Percentiles rank a stretch among this genome's conserved stretches.
Evolutionary conservation across 805 yeast genomes (phyloP).

Genomic region (Suhomyces faveliae): DNA sequence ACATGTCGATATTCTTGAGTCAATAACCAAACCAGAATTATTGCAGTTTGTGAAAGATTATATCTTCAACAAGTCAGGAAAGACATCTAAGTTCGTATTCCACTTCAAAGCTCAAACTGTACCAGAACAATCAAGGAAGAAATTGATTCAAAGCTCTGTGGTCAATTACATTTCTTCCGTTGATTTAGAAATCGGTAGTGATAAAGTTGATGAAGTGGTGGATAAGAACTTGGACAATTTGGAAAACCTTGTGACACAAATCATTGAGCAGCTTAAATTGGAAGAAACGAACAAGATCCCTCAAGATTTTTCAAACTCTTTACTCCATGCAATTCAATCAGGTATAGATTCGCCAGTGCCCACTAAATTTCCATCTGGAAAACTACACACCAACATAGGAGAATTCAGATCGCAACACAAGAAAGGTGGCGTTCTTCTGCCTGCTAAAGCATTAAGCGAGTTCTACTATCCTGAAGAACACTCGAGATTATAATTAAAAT

Average conservation of each 20-base stretch:
- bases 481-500: slow-evolving; percentile 10
- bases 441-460: slow-evolving; percentile 32
- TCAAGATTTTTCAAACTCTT: slow-evolving; percentile 7
- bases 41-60: slow-evolving; percentile 50
- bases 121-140: slow-evolving; percentile 17
- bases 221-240: slow-evolving; percentile 11
- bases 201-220: slow-evolving; percentile 21
- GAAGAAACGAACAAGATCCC: slow-evolving; percentile 22
- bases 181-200: slow-evolving; percentile 23
- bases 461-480: slow-evolving; percentile 24
- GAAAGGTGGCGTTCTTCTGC: slow-evolving; percentile 62
- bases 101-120: slow-evolving; percentile 53
- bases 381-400: slow-evolving; percentile 43
- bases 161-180: slow-evolving; percentile 24
- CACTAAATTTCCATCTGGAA: slow-evolving; percentile 49
- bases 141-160: slow-evolving; percentile 25
- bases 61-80: slow-evolving; percentile 24
- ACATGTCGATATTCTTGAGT: slow-evolving; percentile 56
- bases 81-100: slow-evolving; percentile 23
- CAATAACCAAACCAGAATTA: slow-evolving; percentile 56
- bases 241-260: slow-evolving; percentile 4
- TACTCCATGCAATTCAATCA: slow-evolving; percentile 15
- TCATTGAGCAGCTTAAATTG: slow-evolving; percentile 21
- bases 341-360: slow-evolving; percentile 30
- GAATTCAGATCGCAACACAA: slow-evolving; percentile 55